Base-by-base conservation (phyloP, 305 asterid species). In the Fraxinus sp. region DNA sequence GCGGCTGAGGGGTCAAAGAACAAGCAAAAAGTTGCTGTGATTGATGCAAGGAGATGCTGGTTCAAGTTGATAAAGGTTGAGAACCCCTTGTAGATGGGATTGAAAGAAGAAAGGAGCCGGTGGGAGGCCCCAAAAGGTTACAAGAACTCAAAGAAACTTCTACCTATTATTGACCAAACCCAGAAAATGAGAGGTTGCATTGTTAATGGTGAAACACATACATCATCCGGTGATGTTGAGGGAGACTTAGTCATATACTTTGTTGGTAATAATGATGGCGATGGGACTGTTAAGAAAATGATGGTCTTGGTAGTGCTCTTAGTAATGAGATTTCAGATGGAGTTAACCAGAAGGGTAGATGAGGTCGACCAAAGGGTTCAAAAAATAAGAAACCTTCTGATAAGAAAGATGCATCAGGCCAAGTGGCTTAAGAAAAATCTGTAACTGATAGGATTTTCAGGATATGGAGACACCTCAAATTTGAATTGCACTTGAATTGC, bases 81-180 rank as follows among this genome's bases (percentile, higher is more conserved):
- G n/a, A 11, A 13, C 78, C 55, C 37, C 30, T 46, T 39, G 83
- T 7, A 77, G 78, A 80, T 37, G 83, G 5, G 22, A 14, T 10
- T 79, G 57, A 73, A 76, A 84, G 81, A 70, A 39, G 57, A 81
- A 74, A 66, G 35, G 75, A 20, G 71, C 9, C 75, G 35, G n/a
- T 46, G 79, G 85, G 35, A 80, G 84, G 85, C 55, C 49, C 78
- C 84, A 7, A 85, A 80, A 52, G 86, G 89, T 18, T 74, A 74
- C 32, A 77, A 84, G 49, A 74, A 79, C 78, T 37, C 8, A 66
- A 37, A 36, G 57, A 49, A 79, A 72, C 76, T 49, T 18, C 28
- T 30, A 79, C 74, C 74, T 55, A 49, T 44, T 9, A 26, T 35
- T 13, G 79, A 49, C 70, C 37, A 24, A 57, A 77, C 18, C 16